Evolutionary conservation across 75 land plant species (phyloP).

Genomic region (Cryptomeria japonica): DNA sequence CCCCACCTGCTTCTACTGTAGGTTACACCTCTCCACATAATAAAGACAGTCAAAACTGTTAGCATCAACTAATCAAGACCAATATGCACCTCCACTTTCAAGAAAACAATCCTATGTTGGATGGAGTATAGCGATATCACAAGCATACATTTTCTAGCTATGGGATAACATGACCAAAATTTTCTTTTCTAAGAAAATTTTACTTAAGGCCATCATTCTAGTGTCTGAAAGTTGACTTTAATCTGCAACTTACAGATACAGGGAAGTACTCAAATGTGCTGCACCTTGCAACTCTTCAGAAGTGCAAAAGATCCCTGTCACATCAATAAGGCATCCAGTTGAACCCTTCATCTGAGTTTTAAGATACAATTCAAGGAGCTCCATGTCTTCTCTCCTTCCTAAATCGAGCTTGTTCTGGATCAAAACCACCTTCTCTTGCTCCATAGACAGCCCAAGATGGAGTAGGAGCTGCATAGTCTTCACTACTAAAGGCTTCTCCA

Average conservation of each 20-base stretch:
- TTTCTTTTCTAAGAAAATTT: not conserved
- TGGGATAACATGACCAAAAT: not conserved
- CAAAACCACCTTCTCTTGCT: slow-evolving; percentile 94
- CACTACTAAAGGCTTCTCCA: slow-evolving; percentile 70
- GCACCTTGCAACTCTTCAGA: not conserved
- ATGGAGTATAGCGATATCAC: not conserved
- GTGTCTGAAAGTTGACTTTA: not conserved
- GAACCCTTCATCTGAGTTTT: not conserved
- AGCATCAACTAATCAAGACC: not conserved
- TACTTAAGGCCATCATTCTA: not conserved
- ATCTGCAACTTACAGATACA: not conserved
- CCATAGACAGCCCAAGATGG: slow-evolving; percentile 96
- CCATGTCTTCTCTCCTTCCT: slow-evolving; percentile 88
- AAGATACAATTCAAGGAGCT: not conserved
- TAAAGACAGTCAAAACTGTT: not conserved
- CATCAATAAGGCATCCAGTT: not conserved
- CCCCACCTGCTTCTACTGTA: no score
- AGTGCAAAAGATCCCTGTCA: not conserved
- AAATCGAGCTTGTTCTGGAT: slow-evolving; percentile 71
- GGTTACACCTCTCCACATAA: no score
- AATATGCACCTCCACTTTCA: not conserved
- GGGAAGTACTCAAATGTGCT: not conserved
- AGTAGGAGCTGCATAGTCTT: slow-evolving; percentile 81
- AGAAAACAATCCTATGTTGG: not conserved
- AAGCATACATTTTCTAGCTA: not conserved